Evolutionary conservation across 177 flowering plant species (phyloP).

Genomic region (Vitis hybrid): DNA sequence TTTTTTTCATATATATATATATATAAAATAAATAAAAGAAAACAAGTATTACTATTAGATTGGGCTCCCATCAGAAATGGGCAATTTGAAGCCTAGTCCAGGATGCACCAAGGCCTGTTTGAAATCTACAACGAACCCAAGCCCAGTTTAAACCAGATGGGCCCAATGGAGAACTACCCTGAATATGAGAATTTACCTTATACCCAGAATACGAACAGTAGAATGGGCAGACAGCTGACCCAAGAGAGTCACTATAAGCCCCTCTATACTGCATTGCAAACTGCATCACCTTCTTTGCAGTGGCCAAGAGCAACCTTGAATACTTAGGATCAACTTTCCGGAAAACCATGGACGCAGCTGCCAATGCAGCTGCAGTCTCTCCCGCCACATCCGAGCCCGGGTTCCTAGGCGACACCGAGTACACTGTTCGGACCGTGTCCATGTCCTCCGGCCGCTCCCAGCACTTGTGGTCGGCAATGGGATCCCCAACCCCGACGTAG

Average conservation of each 20-base stretch:
- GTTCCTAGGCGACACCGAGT: conserved; percentile 53
- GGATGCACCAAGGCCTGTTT: too few species aligned
- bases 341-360: conserved; percentile 84
- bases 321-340: conserved; percentile 49
- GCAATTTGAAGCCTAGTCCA: too few species aligned
- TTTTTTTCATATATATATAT: too few species aligned
- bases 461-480: conserved; percentile 76
- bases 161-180: too few species aligned
- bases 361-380: conserved; percentile 86
- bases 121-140: too few species aligned
- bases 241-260: conserved; percentile 78
- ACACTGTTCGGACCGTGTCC: conserved; percentile 66
- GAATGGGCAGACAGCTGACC: conserved; percentile 77
- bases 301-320: conserved; percentile 45
- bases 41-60: too few species aligned
- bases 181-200: conserved; percentile 31
- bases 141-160: too few species aligned
- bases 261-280: conserved; percentile 70
- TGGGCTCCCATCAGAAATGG: too few species aligned
- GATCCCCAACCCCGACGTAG: conserved; percentile 88
- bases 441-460: conserved; percentile 96
- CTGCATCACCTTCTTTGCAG: conserved; percentile 59
- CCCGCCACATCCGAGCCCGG: conserved; percentile 93
- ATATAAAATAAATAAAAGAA: too few species aligned
- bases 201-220: conserved; percentile 97